Base-by-base conservation (phyloP, 176 grass and related monocot genomes). In the Olyra latifolia region DNA sequence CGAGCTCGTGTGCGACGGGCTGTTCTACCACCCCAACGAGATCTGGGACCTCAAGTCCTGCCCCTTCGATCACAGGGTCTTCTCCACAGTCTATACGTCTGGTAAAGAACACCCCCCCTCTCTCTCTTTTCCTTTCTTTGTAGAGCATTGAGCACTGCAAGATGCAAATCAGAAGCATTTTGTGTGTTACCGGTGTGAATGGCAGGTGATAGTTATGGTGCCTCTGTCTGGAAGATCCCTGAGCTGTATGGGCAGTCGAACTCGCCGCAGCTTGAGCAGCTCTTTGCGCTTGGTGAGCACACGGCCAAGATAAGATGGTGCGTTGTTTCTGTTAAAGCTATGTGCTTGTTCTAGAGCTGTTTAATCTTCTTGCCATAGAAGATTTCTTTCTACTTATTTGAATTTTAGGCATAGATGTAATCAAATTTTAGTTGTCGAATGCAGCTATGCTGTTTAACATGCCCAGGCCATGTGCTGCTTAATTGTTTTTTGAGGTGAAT, bases 41-140 rank as follows among this genome's bases (percentile, higher is more conserved):
- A 99, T 99, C 86, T 99, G 96, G 92, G 90, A 99, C 88, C 96
- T 99, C 57, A 95, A 95, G 71, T 99, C 96, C 8, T 95, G 96
- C 75, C 96, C 96, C 46, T 99, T 89, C 67, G 88, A 99, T 88
- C 82, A 83, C 48, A 99, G 82, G 75, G 82, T 95, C 48, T 91
- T 99, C 65, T 99, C 96, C 71, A 95, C 96, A 23, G 90, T 95
- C 64, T 99, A 87, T 78, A 93, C 96, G 24, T 99, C 90, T 76
- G 96, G 96, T 99, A 85, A 78, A 65, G 6, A 48, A 28, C 2
- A 10, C 12, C 22, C 10, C 22, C n/a, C n/a, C n/a, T n/a, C n/a
- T n/a, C n/a, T n/a, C n/a, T n/a, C 0, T 12, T 54, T 45, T 7
- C 70, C 47, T 66, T 30, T 11, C 10, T 35, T 3, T 70, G 66